Base-by-base conservation (phyloP, 352 stramenopile genomes). In the Aphanomyces invadans region DNA sequence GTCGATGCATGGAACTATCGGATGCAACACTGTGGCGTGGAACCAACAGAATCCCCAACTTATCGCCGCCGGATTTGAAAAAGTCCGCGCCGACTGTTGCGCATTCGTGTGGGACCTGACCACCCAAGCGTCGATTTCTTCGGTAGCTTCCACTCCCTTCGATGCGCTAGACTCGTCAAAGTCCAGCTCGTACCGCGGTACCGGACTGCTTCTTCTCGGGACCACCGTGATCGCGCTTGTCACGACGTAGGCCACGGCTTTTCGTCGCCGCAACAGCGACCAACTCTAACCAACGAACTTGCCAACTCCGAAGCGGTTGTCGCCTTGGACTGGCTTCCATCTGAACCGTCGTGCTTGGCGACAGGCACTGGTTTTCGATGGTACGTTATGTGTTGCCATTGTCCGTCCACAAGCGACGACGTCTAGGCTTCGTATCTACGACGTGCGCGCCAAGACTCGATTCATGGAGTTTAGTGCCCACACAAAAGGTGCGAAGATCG, bases 281-380 rank as follows among this genome's bases (percentile, higher is more conserved):
- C 86, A 0, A 72, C 87, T 9, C 55, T 67, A 17, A 67, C 60
- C 12, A 73, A 94, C 69, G 86, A 95, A 70, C 53, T 95, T 28
- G 81, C 83, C 28, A 92, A 95, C 71, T 92, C 86, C 0, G 86
- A 95, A 46, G 86, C 83, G 1, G 92, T 85, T 0, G 76, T 92
- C 52, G 86, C 83, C 42, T 69, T 95, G 1, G 87, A 82, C 32
- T 95, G 86, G 86, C 81, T 95, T 23, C 86, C 86, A n/a, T 66
- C 80, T 26, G 82, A 95, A 61, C 83, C 86, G 2, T 87, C 81
- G 46, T 92, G 82, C 49, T 68, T 95, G 36, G 84, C 84, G 0
- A 89, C 81, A 4, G 86, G 86, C 19, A 95, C 86, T 19, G 86
- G 86, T 1, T 95, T 95, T 72, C 92, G 92, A 76, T 95, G 86